A percentile compares a stretch with the other conserved stretches of the same genome.
These are phyloP conservation scores for Tulasnella sp. DNA, from an alignment of 768 basidiomycete genomes.

Conservation along the genomic window DNA sequence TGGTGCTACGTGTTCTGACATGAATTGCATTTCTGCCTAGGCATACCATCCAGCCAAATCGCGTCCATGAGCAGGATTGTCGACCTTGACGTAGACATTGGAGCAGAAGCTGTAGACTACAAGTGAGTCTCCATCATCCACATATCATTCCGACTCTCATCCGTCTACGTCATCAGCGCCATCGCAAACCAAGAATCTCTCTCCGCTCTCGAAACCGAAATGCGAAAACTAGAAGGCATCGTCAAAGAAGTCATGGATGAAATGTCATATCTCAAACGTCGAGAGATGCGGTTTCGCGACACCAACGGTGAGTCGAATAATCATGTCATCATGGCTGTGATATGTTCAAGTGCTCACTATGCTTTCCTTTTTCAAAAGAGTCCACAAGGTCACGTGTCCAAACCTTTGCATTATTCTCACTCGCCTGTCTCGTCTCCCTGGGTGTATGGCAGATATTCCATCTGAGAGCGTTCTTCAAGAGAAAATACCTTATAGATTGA, in stretches of 20 bases:
- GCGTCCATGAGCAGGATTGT: conserved; percentile 49
- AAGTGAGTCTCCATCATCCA: conserved; percentile 48
- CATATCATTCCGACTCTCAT: neutral
- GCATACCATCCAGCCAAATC: conserved; percentile 35
- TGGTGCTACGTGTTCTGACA: neutral
- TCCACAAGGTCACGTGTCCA: conserved; percentile 88
- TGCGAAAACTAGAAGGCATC: conserved; percentile 92
- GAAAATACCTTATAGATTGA: conserved; percentile 83
- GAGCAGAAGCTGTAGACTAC: conserved; percentile 97
- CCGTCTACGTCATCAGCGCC: conserved; percentile 41
- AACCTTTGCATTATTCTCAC: conserved; percentile 83
- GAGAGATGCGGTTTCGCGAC: conserved; percentile 76
- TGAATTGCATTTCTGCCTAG: conserved; percentile 25
- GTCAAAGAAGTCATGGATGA: conserved; percentile 93
- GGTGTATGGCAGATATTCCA: conserved; percentile 95
- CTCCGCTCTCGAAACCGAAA: conserved; percentile 91
- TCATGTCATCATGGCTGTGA: neutral
- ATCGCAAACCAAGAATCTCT: conserved; percentile 98
- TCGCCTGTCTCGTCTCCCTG: conserved; percentile 59
- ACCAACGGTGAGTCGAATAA: conserved; percentile 65
- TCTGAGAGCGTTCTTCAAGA: conserved; percentile 87
- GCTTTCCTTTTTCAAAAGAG: conserved; percentile 33
- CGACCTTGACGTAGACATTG: conserved; percentile 94
- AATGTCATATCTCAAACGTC: conserved; percentile 73
- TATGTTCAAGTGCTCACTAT: no score